Evolutionary conservation across 805 yeast species (phyloP), one percentile per base, ranked within the genome.

Genomic region (Phaffomyces opuntiae): DNA sequence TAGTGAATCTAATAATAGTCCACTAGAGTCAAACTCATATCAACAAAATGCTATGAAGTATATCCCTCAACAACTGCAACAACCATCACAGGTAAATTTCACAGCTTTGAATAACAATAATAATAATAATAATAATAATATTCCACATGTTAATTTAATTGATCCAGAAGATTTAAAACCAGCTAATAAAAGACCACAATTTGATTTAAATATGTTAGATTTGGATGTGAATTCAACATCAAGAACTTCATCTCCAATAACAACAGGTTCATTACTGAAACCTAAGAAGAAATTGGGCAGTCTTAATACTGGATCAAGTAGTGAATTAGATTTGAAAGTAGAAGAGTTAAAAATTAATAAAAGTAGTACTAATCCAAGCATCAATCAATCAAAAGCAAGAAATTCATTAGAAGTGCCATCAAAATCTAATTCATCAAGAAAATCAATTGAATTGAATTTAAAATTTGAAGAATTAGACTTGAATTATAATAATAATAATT

Each of bases 381-480:
- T 21, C 4, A 11, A 4, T 11, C 31, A 29, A 5, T 42, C 34
- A 35, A 38, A 37, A 31, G 19, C 39, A 13, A 19, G 26, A 19
- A 35, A 34, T n/a, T 40, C 40, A 16, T 13, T 36, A 38, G 49
- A 26, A 32, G 24, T 35, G 11, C 37, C 37, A 35, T 9, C 24
- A 11, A 35, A 25, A 25, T 42, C 14, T 4, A 38, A 37, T 32
- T 13, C 34, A 14, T 21, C 21, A 16, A 47, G 50, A 41, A 44
- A 31, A 37, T 42, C 53, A 5, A 25, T 45, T 12, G 55, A 52
- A 40, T 14, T 55, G 16, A 51, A 55, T 31, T 42, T 57, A 39
- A 46, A 49, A 38, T 25, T 55, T 21, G 50, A 55, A 38, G 61
- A 57, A 38, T 32, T 55, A 32, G 53, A 55, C 39, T 39, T 56